These are phyloP conservation scores for Sclerospora graminicola DNA, from an alignment of 352 stramenopile species.

Conservation along the genomic window DNA sequence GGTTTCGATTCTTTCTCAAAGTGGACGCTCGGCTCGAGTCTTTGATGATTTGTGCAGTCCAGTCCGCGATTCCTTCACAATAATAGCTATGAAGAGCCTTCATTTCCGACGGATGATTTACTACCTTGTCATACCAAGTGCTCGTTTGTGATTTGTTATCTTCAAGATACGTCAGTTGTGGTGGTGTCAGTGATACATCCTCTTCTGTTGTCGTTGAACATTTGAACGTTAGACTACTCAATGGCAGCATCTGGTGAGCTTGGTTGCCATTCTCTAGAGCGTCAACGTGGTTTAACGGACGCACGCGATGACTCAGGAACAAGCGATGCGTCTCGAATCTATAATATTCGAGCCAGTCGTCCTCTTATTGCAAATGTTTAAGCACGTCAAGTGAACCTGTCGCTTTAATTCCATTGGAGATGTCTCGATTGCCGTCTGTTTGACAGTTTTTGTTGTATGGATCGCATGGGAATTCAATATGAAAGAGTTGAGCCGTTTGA, in stretches of 20 bases:
- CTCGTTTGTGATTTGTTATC: constrained; percentile 12
- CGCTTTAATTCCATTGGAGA: constrained; percentile 48
- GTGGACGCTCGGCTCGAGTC: background rate
- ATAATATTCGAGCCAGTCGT: constrained; percentile 51
- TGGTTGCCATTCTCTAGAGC: constrained; percentile 1
- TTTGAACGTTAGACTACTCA: constrained; percentile 36
- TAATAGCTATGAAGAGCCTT: constrained; percentile 44
- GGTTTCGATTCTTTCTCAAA: constrained; percentile 10
- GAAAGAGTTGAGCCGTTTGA: constrained; percentile 44
- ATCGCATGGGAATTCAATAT: constrained; percentile 13
- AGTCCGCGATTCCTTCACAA: constrained; percentile 52
- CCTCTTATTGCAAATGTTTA: constrained; percentile 60
- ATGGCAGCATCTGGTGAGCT: constrained; percentile 5
- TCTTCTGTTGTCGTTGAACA: constrained; percentile 43
- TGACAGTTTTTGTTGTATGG: constrained; percentile 16
- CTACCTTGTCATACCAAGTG: constrained; percentile 42
- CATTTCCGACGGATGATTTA: constrained; percentile 43
- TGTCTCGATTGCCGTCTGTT: constrained; percentile 12
- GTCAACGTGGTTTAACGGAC: constrained; percentile 2
- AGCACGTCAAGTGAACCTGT: constrained; percentile 52
- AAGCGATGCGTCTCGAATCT: constrained; percentile 53
- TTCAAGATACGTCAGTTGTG: constrained; percentile 3
- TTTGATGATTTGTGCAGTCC: constrained; percentile 29
- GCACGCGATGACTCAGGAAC: constrained; percentile 41
- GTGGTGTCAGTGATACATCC: constrained; percentile 20